Evolutionary conservation across 1,139 yeast species (phyloP).

Genomic region (Pneumocystis canis): DNA sequence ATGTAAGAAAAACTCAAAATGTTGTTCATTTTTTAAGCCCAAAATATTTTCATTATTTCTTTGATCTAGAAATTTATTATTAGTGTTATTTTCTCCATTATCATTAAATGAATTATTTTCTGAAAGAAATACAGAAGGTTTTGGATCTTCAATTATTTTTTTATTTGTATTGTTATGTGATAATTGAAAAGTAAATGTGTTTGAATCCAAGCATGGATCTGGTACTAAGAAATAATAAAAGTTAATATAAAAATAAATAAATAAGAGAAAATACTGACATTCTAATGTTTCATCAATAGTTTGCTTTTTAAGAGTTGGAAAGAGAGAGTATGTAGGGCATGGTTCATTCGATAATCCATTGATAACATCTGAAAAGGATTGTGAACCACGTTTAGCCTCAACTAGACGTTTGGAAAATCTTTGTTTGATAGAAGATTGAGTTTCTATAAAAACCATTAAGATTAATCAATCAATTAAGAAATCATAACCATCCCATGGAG

Average conservation of each 20-base stretch:
- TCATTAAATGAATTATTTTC: neutral
- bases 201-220: neutral
- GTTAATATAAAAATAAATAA: neutral
- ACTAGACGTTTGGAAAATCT: constrained; percentile 4
- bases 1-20: too few species aligned
- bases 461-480: neutral
- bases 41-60: neutral
- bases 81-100: neutral
- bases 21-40: neutral
- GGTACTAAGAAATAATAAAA: neutral
- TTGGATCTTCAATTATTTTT: neutral
- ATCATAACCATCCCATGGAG: constrained; percentile 8
- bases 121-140: neutral
- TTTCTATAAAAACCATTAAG: constrained; percentile 2
- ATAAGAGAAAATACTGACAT: neutral
- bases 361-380: constrained; percentile 6
- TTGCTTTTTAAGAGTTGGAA: neutral
- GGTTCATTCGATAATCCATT: neutral
- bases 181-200: neutral
- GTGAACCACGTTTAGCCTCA: constrained; percentile 7
- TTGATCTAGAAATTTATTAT: neutral
- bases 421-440: constrained; percentile 4
- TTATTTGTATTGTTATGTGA: neutral
- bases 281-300: neutral
- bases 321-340: neutral